These are phyloP conservation scores for Tricholoma matsutake DNA, from an alignment of 768 basidiomycete genomes.

Conservation along the genomic window DNA sequence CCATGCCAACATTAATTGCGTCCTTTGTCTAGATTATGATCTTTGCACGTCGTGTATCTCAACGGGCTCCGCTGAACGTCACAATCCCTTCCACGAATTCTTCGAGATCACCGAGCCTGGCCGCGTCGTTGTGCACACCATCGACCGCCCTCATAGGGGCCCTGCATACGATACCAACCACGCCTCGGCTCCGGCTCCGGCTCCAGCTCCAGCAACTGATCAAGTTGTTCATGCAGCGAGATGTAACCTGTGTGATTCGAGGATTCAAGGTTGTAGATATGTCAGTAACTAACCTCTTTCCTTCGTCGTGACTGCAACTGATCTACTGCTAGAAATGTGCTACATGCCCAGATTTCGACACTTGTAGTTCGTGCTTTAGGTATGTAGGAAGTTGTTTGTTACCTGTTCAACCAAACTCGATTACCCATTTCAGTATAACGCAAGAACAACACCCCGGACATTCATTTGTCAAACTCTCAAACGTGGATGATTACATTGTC, in stretches of 20 bases:
- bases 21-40: constrained; percentile 57
- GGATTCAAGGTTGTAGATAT: constrained; percentile 68
- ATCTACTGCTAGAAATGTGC: constrained; percentile 60
- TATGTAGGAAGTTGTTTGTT: constrained; percentile 21
- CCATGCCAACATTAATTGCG: background rate
- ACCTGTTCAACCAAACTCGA: constrained; percentile 1
- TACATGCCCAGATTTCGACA: constrained; percentile 81
- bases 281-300: constrained; percentile 40
- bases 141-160: constrained; percentile 38
- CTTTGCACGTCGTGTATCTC: constrained; percentile 59
- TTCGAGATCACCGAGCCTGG: constrained; percentile 66
- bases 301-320: background rate
- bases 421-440: constrained; percentile 46
- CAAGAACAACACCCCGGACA: constrained; percentile 74
- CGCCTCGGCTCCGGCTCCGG: background rate
- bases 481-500: constrained; percentile 56
- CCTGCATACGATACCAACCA: constrained; percentile 18
- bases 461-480: constrained; percentile 62
- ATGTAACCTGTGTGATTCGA: constrained; percentile 77
- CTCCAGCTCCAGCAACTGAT: constrained; percentile 11
- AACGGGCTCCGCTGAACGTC: constrained; percentile 45
- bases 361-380: constrained; percentile 68
- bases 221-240: constrained; percentile 53
- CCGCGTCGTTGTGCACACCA: constrained; percentile 61
- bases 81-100: constrained; percentile 69